These are phyloP conservation scores for Ophiocordyceps robertsii DNA, from an alignment of 2,329 filamentous ascomycete genomes.

Conservation along the genomic window DNA sequence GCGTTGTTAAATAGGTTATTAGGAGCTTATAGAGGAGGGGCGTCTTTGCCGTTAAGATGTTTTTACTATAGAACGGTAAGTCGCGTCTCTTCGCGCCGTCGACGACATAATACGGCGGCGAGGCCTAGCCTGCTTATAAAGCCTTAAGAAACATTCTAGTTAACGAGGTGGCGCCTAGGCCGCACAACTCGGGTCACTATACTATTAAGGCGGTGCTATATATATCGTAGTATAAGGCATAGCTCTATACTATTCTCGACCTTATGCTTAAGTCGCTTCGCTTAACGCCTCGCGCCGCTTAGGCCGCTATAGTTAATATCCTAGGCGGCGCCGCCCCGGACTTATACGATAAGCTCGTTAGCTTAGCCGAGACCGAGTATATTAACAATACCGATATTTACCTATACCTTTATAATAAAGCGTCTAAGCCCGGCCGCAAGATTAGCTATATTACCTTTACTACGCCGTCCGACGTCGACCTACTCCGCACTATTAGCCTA, in stretches of 20 bases:
- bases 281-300: conserved; percentile 37
- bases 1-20: conserved; percentile 67
- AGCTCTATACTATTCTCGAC: conserved; percentile 72
- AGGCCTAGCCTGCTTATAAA: conserved; percentile 2
- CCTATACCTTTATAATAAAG: conserved; percentile 87
- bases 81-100: conserved; percentile 1
- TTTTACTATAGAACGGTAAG: conserved; percentile 58
- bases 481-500: conserved; percentile 44
- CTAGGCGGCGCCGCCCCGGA: conserved; percentile 53
- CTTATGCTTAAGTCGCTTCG: conserved; percentile 42
- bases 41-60: conserved; percentile 95
- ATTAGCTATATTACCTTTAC: conserved; percentile 90
- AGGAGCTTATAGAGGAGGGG: conserved; percentile 74
- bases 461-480: conserved; percentile 51
- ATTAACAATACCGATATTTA: conserved; percentile 33
- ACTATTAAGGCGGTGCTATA: conserved; percentile 84
- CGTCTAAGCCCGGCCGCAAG: conserved; percentile 75
- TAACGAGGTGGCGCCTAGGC: conserved; percentile 74
- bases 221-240: conserved; percentile 76
- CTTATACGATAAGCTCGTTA: conserved; percentile 43
- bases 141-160: conserved; percentile 48
- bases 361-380: conserved; percentile 29
- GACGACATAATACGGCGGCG: neutral
- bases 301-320: conserved; percentile 68
- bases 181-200: conserved; percentile 88